A percentile compares a stretch with the other conserved stretches of the same genome.
phyloP scores from a whole-genome alignment of 108 stramenopile genomes.

The Skeletonema menzelii region DNA sequence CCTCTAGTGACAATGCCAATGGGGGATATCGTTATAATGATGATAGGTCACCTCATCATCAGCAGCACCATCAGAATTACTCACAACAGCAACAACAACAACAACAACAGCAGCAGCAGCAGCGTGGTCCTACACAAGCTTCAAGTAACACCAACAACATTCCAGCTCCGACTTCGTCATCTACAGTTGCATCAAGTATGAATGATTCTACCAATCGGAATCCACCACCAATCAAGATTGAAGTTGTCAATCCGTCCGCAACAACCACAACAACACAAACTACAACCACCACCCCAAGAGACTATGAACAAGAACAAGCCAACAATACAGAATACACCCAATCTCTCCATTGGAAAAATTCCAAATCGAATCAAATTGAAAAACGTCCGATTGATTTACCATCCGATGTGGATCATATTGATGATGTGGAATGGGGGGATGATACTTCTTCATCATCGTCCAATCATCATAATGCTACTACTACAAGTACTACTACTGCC shows the following conservation, averaged over 20 bases:
- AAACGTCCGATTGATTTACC: constrained; percentile 37
- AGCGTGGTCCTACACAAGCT: background rate
- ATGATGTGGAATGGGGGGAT: constrained; percentile 58
- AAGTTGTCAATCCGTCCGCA: background rate
- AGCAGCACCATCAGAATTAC: background rate
- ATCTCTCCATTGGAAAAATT: constrained; percentile 44
- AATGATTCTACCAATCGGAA: background rate
- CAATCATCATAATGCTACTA: no score
- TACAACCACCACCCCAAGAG: background rate
- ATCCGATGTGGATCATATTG: constrained; percentile 46
- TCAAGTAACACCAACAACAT: background rate
- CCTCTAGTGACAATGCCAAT: background rate
- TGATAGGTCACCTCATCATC: background rate
- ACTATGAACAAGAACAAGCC: background rate
- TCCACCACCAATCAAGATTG: background rate
- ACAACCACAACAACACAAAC: background rate
- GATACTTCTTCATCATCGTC: background rate
- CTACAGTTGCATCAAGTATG: background rate
- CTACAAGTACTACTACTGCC: background rate
- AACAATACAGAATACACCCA: constrained; percentile 21
- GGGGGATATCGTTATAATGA: no score
- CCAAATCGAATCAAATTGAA: constrained; percentile 2
- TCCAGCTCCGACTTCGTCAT: background rate
- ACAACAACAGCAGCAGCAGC: background rate
- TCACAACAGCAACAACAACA: background rate